phyloP scores from a whole-genome alignment of 1,284 basidiomycete species.

The Ganoderma boninense region DNA sequence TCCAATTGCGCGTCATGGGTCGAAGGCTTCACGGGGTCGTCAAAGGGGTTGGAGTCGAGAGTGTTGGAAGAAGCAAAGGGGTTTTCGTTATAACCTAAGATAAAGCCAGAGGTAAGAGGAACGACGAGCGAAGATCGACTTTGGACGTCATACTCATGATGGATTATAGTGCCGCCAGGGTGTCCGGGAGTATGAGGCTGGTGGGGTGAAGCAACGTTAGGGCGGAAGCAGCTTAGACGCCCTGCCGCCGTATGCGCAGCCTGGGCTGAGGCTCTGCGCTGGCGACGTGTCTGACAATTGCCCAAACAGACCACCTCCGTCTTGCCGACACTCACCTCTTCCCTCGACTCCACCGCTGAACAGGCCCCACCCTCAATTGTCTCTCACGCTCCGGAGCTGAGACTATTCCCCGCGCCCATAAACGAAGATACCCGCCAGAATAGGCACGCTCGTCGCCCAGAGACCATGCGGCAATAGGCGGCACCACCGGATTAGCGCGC shows the following conservation, averaged over 20 bases:
- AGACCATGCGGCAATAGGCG: too few relatives aligned
- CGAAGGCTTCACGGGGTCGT: conserved; percentile 62
- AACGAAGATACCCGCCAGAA: background rate
- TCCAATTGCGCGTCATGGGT: conserved; percentile 57
- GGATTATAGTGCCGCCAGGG: conserved; percentile 22
- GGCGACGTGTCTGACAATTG: conserved; percentile 14
- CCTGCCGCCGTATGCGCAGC: conserved; percentile 10
- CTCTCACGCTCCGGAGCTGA: background rate
- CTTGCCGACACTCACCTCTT: background rate
- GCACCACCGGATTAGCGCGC: too few relatives aligned
- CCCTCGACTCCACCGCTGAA: background rate
- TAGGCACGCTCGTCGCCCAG: too few relatives aligned
- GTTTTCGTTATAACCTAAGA: conserved; percentile 55
- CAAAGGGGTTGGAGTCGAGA: conserved; percentile 85
- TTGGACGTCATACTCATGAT: conserved; percentile 31
- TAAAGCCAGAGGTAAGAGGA: conserved; percentile 13
- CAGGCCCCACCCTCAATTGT: background rate
- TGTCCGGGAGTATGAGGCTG: conserved; percentile 17
- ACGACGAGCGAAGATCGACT: background rate
- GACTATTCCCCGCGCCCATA: background rate
- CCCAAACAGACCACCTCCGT: conserved; percentile 3
- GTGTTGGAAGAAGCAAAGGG: conserved; percentile 87
- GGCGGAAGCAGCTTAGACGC: conserved; percentile 19
- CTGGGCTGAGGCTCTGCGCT: background rate
- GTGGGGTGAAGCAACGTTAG: conserved; percentile 22